phyloP scores from a whole-genome alignment of 257 asterid genomes.

The Solanum ossicruentum region DNA sequence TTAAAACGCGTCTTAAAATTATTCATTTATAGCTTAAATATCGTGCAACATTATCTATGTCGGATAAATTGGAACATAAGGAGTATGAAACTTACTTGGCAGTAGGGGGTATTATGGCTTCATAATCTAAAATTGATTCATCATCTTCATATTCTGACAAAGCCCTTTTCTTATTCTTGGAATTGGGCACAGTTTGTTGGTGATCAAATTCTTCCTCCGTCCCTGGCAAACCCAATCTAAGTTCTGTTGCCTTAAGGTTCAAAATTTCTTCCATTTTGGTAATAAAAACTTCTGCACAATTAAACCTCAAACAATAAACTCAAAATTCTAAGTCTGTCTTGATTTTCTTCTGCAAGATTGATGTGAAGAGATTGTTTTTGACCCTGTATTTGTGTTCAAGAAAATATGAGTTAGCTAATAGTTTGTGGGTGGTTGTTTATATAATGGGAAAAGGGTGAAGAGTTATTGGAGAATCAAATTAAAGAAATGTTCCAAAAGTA shows the following conservation, averaged over 20 bases:
- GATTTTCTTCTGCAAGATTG: conserved; percentile 5
- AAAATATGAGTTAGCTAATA: not conserved
- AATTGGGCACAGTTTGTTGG: conserved; percentile 9
- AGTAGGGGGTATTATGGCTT: conserved; percentile 4
- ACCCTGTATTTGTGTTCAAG: not conserved
- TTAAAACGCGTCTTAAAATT: not conserved
- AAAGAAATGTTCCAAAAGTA: not conserved
- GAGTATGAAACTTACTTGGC: conserved; percentile 30
- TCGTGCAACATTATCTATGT: not conserved
- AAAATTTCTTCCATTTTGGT: conserved; percentile 4
- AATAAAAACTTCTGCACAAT: not conserved
- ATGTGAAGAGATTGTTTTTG: not conserved
- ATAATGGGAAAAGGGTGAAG: not conserved
- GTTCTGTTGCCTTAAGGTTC: conserved; percentile 43
- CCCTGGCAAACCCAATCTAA: conserved; percentile 50
- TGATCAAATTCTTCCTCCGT: conserved; percentile 16
- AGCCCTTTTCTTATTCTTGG: conserved; percentile 32
- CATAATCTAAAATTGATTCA: not conserved
- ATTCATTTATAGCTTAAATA: not conserved
- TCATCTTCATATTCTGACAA: conserved; percentile 20
- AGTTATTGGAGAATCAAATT: not conserved
- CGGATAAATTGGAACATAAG: not conserved
- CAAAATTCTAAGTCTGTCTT: conserved; percentile 1
- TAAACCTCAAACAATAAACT: not conserved
- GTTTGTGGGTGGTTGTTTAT: not conserved